phyloP scores from a whole-genome alignment of 768 basidiomycete species.

The Daedaleopsis nitida region DNA sequence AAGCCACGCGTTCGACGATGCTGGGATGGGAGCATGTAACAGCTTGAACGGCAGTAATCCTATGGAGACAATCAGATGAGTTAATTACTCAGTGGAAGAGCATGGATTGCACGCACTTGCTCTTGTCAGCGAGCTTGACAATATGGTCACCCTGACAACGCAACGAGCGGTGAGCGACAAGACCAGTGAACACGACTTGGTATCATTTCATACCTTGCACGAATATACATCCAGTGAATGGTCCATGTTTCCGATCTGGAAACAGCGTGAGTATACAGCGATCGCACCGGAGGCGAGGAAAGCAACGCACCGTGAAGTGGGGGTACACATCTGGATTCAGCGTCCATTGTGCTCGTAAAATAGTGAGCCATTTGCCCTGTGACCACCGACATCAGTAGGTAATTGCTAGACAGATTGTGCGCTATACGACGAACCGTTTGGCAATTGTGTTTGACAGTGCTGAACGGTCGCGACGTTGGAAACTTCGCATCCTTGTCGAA shows the following conservation, averaged over 20 bases:
- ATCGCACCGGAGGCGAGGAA: neutral
- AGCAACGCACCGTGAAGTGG: constrained; percentile 69
- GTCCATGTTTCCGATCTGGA: constrained; percentile 76
- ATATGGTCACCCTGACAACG: constrained; percentile 64
- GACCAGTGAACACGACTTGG: neutral
- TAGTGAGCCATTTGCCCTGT: constrained; percentile 82
- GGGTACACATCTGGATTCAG: constrained; percentile 79
- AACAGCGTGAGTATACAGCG: neutral
- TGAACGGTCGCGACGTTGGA: constrained; percentile 64
- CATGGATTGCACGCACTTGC: constrained; percentile 42
- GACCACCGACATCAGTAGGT: neutral
- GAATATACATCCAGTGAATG: constrained; percentile 77
- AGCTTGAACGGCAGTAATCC: constrained; percentile 84
- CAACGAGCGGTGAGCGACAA: neutral
- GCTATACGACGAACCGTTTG: constrained; percentile 64
- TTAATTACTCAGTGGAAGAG: neutral
- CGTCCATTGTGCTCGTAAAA: constrained; percentile 77
- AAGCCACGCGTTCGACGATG: constrained; percentile 71
- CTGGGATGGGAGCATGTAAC: constrained; percentile 87
- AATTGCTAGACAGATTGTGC: neutral
- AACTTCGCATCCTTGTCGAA: constrained; percentile 53
- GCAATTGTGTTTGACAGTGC: constrained; percentile 68
- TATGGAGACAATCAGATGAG: constrained; percentile 28
- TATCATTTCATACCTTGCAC: constrained; percentile 51
- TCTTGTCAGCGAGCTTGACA: constrained; percentile 58